Base-by-base conservation (phyloP, 73 alveolate genomes). In the Uronychia setigera region DNA sequence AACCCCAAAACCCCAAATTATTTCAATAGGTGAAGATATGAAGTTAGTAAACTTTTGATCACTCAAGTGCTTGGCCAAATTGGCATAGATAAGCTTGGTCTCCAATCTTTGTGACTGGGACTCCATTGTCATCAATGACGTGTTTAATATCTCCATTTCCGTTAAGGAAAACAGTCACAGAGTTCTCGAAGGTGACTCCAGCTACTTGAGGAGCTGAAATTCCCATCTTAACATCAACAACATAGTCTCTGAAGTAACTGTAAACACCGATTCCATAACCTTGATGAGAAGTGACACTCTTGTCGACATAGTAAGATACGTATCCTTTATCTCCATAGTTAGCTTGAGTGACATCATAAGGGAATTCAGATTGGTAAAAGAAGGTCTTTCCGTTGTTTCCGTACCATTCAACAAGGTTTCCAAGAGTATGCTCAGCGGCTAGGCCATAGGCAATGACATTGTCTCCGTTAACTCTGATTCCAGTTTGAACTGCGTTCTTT, bases 351-450 rank as follows among this genome's bases (percentile, higher is more conserved):
- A 58, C 75, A 58, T 58, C 75, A 58, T 58, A 58, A 25, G 75
- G 75, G 26, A 25, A 58, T 58, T 58, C 75, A 58, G 75, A 58
- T 58, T 58, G 26, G 75, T 58, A 58, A 58, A 58, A 58, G 26
- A 25, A 58, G 26, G 75, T 58, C 26, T 58, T 25, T 58, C 75
- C 75, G 26, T 58, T 58, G 26, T 58, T 58, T 58, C 75, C 75
- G 26, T 58, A 25, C 75, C 75, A 58, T 58, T 58, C 75, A 58
- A 58, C 75, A 25, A 58, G 26, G 75, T 58, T 19, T 25, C 75
- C 75, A 58, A 58, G 75, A 58, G 75, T 58, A 58, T 58, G 75
- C 75, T 58, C 75, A 25, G 75, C 19, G 19, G 75, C 75, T 25
- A 58, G 75, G 19, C 75, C 75, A 58, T 58, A 58, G 19, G 75